Conservation (phyloP, 352 stramenopile species). For the Globisporangium spiculum region DNA sequence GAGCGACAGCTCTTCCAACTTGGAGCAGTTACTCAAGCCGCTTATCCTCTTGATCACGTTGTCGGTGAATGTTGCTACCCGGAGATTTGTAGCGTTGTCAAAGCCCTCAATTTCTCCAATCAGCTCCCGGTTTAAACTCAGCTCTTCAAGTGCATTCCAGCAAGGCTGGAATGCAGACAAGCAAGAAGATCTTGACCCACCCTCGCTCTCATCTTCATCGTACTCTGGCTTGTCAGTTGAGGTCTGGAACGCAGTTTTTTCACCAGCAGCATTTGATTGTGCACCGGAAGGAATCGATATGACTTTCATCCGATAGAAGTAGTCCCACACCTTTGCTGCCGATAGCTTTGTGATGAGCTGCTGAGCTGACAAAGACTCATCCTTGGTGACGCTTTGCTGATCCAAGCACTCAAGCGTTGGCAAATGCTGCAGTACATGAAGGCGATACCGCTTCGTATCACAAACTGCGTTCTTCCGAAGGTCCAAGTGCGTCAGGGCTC, state of each 20-base stretch:
- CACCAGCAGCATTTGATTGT: neutral
- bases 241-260: neutral
- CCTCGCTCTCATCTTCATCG: conserved; percentile 20
- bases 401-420: conserved; percentile 44
- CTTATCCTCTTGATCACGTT: conserved; percentile 67
- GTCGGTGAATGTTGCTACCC: conserved; percentile 57
- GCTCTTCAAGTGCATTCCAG: conserved; percentile 60
- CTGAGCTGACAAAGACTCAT: conserved; percentile 35
- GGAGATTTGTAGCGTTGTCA: conserved; percentile 49
- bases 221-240: conserved; percentile 25
- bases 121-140: conserved; percentile 60
- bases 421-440: conserved; percentile 57
- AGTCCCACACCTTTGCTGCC: conserved; percentile 38
- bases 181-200: neutral
- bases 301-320: conserved; percentile 10
- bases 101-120: conserved; percentile 58
- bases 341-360: conserved; percentile 50
- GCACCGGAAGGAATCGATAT: neutral
- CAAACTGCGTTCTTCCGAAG: conserved; percentile 73
- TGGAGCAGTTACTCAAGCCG: conserved; percentile 45
- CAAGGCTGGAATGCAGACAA: conserved; percentile 16
- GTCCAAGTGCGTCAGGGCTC: conserved; percentile 38
- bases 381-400: conserved; percentile 38
- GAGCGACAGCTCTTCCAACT: conserved; percentile 73
- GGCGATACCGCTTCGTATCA: conserved; percentile 59